Evolutionary conservation across 2,329 filamentous ascomycete species (phyloP), one percentile per base, ranked within the genome.

Genomic region (Curvularia sp.): DNA sequence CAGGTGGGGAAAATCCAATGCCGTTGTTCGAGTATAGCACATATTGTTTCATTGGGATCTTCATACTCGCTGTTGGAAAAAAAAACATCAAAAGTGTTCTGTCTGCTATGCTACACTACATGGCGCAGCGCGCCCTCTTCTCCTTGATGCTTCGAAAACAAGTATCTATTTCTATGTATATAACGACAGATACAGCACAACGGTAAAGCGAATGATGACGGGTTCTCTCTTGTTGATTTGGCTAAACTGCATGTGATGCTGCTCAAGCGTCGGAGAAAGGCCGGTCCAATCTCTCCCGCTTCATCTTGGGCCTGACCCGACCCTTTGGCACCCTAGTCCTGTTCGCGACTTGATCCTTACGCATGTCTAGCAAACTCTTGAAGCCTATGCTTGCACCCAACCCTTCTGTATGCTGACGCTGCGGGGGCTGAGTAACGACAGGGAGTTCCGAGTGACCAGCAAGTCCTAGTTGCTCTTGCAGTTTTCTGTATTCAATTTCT

Each of bases 401-500:
- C 5, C 10, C 15, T 19, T 56, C 28, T 23, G 34, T 2, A 18
- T 23, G 23, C 27, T 38, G 30, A 34, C 12, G 32, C 10, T 38
- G n/a, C 10, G 28, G 15, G 12, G 23, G 34, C 12, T 18, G 42
- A n/a, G 32, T 9, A 38, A 7, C 32, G 6, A 25, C 15, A 25
- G 41, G 9, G 38, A 30, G 23, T 38, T 34, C 42, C 4, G 45
- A 32, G 10, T 49, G 43, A 21, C 30, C 34, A 25, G 42, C 25
- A 36, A 61, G 49, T 21, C 60, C 63, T 7, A 65, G 39, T 42
- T 55, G 53, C 46, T 61, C 55, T 41, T 63, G 57, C 1, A 63
- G 55, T 23, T 43, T 61, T 32, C 53, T 43, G 50, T 63, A 63
- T 49, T 65, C 60, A 5, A 53, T 12, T 50, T 63, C 63, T n/a